Conservation (phyloP, 441 rosid genomes). For the Gossypium gossypioides region DNA sequence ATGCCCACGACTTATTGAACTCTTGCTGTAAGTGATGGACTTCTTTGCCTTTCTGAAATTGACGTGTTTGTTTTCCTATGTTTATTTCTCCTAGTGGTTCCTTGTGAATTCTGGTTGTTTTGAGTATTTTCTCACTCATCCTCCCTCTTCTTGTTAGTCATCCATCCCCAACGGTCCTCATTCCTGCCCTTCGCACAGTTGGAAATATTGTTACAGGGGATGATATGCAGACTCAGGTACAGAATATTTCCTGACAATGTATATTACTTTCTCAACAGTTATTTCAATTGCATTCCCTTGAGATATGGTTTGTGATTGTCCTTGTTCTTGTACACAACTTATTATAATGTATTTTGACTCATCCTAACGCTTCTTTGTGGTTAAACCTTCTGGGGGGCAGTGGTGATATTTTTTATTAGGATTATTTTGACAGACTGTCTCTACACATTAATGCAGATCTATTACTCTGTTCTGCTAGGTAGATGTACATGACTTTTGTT, state of each 20-base stretch:
- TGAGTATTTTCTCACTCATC: slow-evolving; percentile 8
- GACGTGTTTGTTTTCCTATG: background rate
- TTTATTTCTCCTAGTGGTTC: background rate
- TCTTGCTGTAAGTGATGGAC: slow-evolving; percentile 30
- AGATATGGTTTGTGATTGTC: background rate
- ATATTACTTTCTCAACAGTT: background rate
- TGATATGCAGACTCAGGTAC: slow-evolving; percentile 51
- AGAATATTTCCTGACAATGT: background rate
- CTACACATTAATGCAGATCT: background rate
- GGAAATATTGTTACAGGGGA: slow-evolving; percentile 60
- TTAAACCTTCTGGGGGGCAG: background rate
- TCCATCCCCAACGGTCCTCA: slow-evolving; percentile 39
- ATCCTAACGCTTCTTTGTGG: background rate
- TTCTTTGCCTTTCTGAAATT: background rate
- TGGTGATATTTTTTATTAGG: background rate
- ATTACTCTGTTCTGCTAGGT: background rate
- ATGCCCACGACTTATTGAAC: slow-evolving; percentile 39
- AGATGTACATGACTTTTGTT: background rate
- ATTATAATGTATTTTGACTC: background rate
- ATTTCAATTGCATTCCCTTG: background rate
- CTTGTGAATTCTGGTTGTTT: slow-evolving; percentile 14
- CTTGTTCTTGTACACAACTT: background rate
- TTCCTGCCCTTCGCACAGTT: slow-evolving; percentile 55
- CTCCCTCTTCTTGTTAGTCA: slow-evolving; percentile 25
- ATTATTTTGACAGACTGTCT: background rate